Evolutionary conservation across 83 land plant species (phyloP).

Genomic region (Picea abies): DNA sequence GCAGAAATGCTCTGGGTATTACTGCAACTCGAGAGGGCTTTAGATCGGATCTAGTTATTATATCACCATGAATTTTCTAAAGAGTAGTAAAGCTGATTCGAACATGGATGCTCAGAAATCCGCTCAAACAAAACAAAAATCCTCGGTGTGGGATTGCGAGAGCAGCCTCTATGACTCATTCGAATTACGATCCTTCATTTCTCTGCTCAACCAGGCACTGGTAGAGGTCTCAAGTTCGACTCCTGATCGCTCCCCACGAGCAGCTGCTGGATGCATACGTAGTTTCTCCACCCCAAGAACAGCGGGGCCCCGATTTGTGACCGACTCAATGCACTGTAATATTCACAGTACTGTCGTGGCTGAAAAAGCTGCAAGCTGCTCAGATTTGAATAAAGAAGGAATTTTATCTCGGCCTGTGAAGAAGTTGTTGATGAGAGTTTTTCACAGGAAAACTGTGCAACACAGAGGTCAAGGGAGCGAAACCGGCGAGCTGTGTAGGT

Average conservation of each 20-base stretch:
- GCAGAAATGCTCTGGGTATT: too few relatives aligned
- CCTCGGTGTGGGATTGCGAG: constrained; percentile 41
- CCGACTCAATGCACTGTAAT: neutral
- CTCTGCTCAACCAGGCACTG: constrained; percentile 45
- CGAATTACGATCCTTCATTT: constrained; percentile 50
- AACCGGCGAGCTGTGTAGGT: too few relatives aligned
- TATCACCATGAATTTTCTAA: too few relatives aligned
- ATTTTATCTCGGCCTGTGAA: too few relatives aligned
- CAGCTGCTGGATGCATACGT: neutral
- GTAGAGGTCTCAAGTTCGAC: constrained; percentile 10
- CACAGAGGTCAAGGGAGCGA: too few relatives aligned
- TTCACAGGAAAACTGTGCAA: too few relatives aligned
- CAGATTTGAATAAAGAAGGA: too few relatives aligned
- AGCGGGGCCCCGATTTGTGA: neutral
- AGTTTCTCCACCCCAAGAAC: neutral
- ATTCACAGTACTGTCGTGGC: neutral
- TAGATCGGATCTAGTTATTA: too few relatives aligned
- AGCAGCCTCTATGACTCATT: constrained; percentile 65
- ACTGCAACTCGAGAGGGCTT: too few relatives aligned
- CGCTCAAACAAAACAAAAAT: neutral
- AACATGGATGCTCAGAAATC: neutral
- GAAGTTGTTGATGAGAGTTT: too few relatives aligned
- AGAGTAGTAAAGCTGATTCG: too few relatives aligned
- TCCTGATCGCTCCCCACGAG: neutral
- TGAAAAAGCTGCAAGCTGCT: neutral